Evolutionary conservation across 1,284 basidiomycete species (phyloP), one percentile per base, ranked within the genome.

Genomic region (Pseudozyma hubeiensis): DNA sequence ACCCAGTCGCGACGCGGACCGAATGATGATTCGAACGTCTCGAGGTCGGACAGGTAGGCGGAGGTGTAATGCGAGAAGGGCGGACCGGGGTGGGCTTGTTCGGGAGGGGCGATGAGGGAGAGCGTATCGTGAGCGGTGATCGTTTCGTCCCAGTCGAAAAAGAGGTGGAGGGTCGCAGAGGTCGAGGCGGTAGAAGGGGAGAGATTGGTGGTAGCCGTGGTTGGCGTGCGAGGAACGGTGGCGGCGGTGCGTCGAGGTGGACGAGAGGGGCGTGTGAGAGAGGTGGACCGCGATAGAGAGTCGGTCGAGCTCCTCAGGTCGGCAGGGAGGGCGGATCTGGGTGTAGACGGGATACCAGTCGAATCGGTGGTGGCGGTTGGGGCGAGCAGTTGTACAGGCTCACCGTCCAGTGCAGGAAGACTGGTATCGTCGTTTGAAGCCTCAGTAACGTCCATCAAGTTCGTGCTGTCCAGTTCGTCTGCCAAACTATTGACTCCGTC

Each of bases 131-230:
- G 41, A 14, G 57, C n/a, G 2, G 79, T 79, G 49, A 84, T 77
- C 5, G 81, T 84, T 58, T 81, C 82, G 72, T 84, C 82, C 78
- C 78, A 84, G 63, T 84, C 82, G 45, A 82, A 53, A 11, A 82
- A 66, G 11, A 83, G 50, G 17, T 73, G 48, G 31, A 75, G 24
- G 6, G 16, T 0, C 4, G 57, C 39, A 16, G 54, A 10, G 3
- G n/a, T 37, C 30, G 29, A 16, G 19, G 50, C 19, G 24, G 37
- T 5, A 29, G 35, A 40, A 13, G 41, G 29, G 40, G 37, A 19
- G 13, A 31, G 7, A 14, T 47, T n/a, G 11, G 41, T 30, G 29
- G 55, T 11, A 7, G 56, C 37, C 4, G 46, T 41, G 5, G 47
- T 40, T 8, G 53, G 39, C 3, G 49, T 43, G 41, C 30, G 30